A percentile compares a stretch with the other conserved stretches of the same genome.
These are phyloP conservation scores for Pezicula neosporulosa DNA, from an alignment of 2,329 filamentous ascomycete genomes.

Conservation along the genomic window DNA sequence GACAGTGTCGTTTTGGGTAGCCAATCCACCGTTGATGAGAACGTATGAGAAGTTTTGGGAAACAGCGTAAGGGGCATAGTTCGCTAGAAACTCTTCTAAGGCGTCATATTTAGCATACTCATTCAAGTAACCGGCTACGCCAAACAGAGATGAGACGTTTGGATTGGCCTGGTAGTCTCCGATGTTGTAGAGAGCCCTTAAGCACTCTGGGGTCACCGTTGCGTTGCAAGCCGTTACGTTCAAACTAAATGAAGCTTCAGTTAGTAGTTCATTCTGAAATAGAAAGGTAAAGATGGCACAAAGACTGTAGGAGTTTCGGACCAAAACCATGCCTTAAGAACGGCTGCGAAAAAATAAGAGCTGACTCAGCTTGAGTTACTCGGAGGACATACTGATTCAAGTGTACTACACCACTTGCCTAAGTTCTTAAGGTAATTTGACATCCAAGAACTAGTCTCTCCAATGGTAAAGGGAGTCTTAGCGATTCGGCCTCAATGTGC, in stretches of 20 bases:
- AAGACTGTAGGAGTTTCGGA: too few relatives aligned
- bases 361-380: too few relatives aligned
- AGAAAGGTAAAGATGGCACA: too few relatives aligned
- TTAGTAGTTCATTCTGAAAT: too few relatives aligned
- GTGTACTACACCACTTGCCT: too few relatives aligned
- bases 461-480: too few relatives aligned
- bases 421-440: too few relatives aligned
- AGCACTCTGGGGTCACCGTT: conserved; percentile 30
- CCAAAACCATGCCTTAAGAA: too few relatives aligned
- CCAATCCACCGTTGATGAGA: conserved; percentile 32
- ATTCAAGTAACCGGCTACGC: conserved; percentile 48
- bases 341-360: too few relatives aligned
- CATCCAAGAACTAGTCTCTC: too few relatives aligned
- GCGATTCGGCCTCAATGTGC: too few relatives aligned
- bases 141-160: conserved; percentile 52
- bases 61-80: conserved; percentile 15
- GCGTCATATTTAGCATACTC: conserved; percentile 18
- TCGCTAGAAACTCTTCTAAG: conserved; percentile 14
- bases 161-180: conserved; percentile 44
- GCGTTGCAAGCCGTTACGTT: conserved; percentile 22
- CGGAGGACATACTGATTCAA: too few relatives aligned
- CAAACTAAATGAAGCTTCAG: not conserved
- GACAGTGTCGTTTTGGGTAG: conserved; percentile 28
- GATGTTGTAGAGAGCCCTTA: conserved; percentile 30
- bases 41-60: conserved; percentile 22